Evolutionary conservation across 371 early-diverging fungal species (phyloP), one percentile per base, ranked within the genome.

Genomic region (Rhizopus delemar): DNA sequence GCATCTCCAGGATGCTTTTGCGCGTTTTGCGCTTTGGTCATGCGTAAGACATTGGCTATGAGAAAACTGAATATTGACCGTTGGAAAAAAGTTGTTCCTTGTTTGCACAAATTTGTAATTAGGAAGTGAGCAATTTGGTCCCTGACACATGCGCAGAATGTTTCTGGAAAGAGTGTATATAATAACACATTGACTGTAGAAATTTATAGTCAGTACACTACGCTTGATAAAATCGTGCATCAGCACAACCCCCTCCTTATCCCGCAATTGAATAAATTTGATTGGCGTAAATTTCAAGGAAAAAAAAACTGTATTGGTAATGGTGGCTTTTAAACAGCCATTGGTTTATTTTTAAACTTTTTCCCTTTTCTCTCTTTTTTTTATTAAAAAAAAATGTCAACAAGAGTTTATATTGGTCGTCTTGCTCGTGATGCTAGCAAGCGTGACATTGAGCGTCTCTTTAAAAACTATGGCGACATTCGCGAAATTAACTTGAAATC

Each of bases 341-440:
- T 48, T 48, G 48, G 48, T 29, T 48, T 15, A 29, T 22, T 48
- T 48, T 48, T 48, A 28, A 48, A 28, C 8, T 29, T 48, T 48
- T 48, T 48, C 12, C 12, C 48, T 48, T 29, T 46, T 29, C 28
- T 48, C 29, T 38, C 29, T 22, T 29, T 48, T 48, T 48, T 8
- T 29, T 22, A 38, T 38, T 38, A 39, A 34, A 36, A 15, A 52
- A 33, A 51, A 3, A 80, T 79, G 83, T 71, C 80, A 56, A 75
- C 89, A 36, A 78, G 90, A 72, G 87, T 90, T 46, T 90, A 89
- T 58, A 69, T 90, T 71, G 90, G 90, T 41, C 83, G 81, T 65
- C 81, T 90, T 65, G 65, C 89, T 29, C 86, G 86, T 57, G 86
- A 87, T 68, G 83, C 85, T 41, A 76, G 78, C 48, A 84, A 84